Evolutionary conservation across 2,329 filamentous ascomycete genomes (phyloP), one percentile per base, ranked within the genome.

Genomic region (Talaromyces funiculosus): DNA sequence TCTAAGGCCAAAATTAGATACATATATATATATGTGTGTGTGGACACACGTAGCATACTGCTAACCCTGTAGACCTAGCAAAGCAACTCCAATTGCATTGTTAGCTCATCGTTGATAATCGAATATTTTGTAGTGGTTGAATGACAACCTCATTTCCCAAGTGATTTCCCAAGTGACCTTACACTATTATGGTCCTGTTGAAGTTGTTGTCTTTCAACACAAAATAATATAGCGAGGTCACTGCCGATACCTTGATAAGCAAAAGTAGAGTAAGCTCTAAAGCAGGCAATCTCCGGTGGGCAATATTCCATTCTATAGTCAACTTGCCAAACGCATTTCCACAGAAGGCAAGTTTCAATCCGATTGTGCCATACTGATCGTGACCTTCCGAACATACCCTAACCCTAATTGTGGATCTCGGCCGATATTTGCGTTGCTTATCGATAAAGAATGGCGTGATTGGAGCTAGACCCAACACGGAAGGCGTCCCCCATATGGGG

Each of bases 1-100:
- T n/a, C n/a, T n/a, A n/a, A n/a, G n/a, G n/a, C n/a, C n/a, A n/a
- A n/a, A n/a, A n/a, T n/a, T n/a, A n/a, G n/a, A n/a, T n/a, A n/a
- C n/a, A n/a, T n/a, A 24, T 40, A 10, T 40, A 18, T 18, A 33
- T 12, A 33, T 7, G 31, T 7, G 12, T 5, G 12, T 33, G 12
- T 33, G 12, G 7, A n/a, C n/a, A n/a, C 31, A 33, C 12, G 31
- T 35, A 47, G 29, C 78, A 67, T 75, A 81, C 80, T 62, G 81
- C 78, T 64, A 82, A 75, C 61, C 80, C 80, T 4, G 80, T 82
- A 57, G 70, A 33, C 80, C 80, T 53, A 80, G 68, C 37, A 81
- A 59, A 14, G 75, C 73, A n/a, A 74, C 49, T 16, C 49, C 49
- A 16, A 42, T 35, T 37, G 55, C 47, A 45, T 43, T 72, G 33